Evolutionary conservation across 1,284 basidiomycete genomes (phyloP), one percentile per base, ranked within the genome.

Genomic region (Cutaneotrichosporon daszewskae): DNA sequence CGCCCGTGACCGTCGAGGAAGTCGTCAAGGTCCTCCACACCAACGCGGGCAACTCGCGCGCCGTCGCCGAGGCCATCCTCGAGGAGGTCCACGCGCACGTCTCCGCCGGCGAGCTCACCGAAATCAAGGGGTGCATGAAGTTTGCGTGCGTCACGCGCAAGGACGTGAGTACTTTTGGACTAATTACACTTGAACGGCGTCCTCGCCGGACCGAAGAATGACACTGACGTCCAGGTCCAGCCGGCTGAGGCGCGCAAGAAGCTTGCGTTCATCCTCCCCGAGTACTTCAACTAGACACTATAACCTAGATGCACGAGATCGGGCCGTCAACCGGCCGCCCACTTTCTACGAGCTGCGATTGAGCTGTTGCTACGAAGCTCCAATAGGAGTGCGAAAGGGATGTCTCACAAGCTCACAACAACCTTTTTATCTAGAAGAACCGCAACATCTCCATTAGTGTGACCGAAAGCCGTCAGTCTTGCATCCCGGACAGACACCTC

Each of bases 11-110:
- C 1, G 84, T 90, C 0, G 82, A 85, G 6, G 69, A 72, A 54
- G 89, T 96, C 23, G 77, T 92, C 75, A 85, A 87, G 70, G 89
- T 85, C 0, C 79, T 96, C 24, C 77, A 83, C 53, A 78, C 79
- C 17, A 97, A 97, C 64, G 89, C 90, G 0, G 79, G 82, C 19
- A 85, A 85, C 4, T 85, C 87, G 16, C 82, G 88, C 45, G 63
- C 69, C 24, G 72, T 78, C 51, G 75, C 86, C 0, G 83, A 79
- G 1, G 78, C 79, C 9, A 77, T 96, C 44, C 77, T 95, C 25
- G 84, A 87, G 36, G 83, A 84, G 17, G 76, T 96, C 5, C 80
- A 88, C 57, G 69, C 74, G 1, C 80, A 78, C 16, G 77, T 81
- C 8, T 62, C 67, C 49, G 74, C 60, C 62, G 79, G 61, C 18